Percentiles rank a stretch among this genome's conserved stretches.
Evolutionary conservation across 2,329 filamentous ascomycete species (phyloP).

Genomic region (Cercospora janseana): DNA sequence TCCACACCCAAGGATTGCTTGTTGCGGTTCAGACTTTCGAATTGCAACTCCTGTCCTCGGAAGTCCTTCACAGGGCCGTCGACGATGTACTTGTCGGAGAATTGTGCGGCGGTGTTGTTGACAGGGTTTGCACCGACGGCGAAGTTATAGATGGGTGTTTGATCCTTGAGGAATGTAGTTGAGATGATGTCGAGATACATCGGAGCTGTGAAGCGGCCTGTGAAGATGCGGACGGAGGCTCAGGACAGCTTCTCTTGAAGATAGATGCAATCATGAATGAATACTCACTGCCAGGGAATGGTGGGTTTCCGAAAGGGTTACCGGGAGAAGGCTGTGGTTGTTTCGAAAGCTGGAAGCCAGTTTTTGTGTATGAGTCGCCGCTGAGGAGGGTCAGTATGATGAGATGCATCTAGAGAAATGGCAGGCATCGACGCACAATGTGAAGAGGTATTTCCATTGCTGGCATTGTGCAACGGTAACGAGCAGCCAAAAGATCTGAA

Average conservation of each 20-base stretch:
- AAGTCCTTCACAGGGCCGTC: slow-evolving; percentile 9
- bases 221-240: slow-evolving; percentile 5
- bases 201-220: slow-evolving; percentile 13
- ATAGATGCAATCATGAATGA: neutral
- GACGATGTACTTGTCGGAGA: neutral
- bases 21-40: neutral
- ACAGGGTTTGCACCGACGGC: slow-evolving; percentile 13
- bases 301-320: slow-evolving; percentile 12
- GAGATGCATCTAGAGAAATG: neutral
- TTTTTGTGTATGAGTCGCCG: slow-evolving; percentile 3
- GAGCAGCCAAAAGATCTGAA: neutral
- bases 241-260: neutral
- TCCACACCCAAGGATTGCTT: neutral
- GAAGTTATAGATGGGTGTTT: slow-evolving; percentile 13
- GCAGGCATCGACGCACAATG: neutral
- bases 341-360: neutral
- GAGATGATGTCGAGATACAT: slow-evolving; percentile 13
- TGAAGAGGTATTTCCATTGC: neutral
- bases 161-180: neutral
- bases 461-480: neutral
- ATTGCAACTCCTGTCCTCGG: slow-evolving; percentile 8
- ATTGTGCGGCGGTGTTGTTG: slow-evolving; percentile 7
- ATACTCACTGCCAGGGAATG: slow-evolving; percentile 9
- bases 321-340: neutral
- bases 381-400: neutral